Evolutionary conservation across 768 basidiomycete genomes (phyloP).

Genomic region (Termitomyces bulborhizus): DNA sequence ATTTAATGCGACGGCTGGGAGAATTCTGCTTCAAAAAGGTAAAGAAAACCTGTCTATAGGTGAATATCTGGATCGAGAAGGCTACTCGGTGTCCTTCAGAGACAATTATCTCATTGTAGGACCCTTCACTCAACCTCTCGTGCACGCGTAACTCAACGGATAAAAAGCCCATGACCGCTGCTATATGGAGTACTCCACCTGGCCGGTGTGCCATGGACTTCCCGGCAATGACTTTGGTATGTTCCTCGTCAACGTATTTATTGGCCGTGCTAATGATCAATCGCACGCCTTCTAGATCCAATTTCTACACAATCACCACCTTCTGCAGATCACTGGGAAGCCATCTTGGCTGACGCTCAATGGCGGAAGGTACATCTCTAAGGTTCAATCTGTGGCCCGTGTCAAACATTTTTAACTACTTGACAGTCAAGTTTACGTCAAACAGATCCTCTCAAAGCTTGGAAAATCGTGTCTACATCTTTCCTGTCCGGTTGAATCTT

Average conservation of each 20-base stretch:
- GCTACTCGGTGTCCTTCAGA: conserved; percentile 61
- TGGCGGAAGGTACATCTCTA: conserved; percentile 54
- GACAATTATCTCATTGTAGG: conserved; percentile 73
- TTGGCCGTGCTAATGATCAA: neutral
- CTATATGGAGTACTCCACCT: conserved; percentile 76
- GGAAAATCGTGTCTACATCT: conserved; percentile 51
- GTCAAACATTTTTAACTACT: neutral
- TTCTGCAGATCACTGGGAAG: conserved; percentile 65
- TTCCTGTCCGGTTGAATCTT: conserved; percentile 46
- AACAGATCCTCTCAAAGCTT: conserved; percentile 50
- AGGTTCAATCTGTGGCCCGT: neutral
- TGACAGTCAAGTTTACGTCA: conserved; percentile 57
- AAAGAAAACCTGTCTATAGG: conserved; percentile 45
- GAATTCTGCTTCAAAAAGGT: conserved; percentile 29
- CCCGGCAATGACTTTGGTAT: conserved; percentile 59
- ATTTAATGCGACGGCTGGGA: conserved; percentile 65
- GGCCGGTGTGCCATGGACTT: conserved; percentile 65
- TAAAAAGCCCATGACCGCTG: conserved; percentile 68
- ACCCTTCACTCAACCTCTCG: neutral
- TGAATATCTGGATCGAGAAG: conserved; percentile 54
- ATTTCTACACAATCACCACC: conserved; percentile 70
- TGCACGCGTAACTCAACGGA: neutral
- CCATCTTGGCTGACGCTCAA: conserved; percentile 69
- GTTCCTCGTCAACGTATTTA: conserved; percentile 5
- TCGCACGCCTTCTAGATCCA: conserved; percentile 35